These are phyloP conservation scores for Nicotiana attenuata DNA, from an alignment of 257 asterid genomes.

Conservation along the genomic window DNA sequence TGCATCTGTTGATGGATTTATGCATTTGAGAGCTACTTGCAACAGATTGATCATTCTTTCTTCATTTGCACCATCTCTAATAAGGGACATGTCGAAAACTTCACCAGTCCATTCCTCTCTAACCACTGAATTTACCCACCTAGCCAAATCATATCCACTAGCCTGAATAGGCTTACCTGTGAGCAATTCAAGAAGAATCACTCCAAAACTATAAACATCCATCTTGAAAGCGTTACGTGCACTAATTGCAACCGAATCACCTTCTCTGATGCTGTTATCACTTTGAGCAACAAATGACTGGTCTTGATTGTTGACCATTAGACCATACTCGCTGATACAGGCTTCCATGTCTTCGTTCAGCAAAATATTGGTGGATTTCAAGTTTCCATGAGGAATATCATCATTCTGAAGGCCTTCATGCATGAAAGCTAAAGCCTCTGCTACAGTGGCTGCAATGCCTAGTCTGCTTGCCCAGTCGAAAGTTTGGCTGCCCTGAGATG, in stretches of 20 bases:
- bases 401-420: slow-evolving; percentile 46
- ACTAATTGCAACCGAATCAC: not conserved
- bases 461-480: slow-evolving; percentile 60
- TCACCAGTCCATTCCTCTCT: slow-evolving; percentile 79
- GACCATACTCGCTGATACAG: slow-evolving; percentile 63
- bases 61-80: slow-evolving; percentile 52
- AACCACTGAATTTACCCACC: slow-evolving; percentile 64
- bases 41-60: slow-evolving; percentile 58
- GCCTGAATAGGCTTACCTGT: slow-evolving; percentile 60
- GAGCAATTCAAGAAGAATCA: slow-evolving; percentile 61
- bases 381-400: slow-evolving; percentile 59
- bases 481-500: slow-evolving; percentile 26
- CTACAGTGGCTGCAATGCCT: slow-evolving; percentile 36
- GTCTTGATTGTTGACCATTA: slow-evolving; percentile 29
- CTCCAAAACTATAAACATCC: slow-evolving; percentile 50
- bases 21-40: slow-evolving; percentile 64
- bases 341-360: slow-evolving; percentile 49
- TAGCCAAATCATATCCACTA: slow-evolving; percentile 46
- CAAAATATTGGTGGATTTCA: slow-evolving; percentile 66
- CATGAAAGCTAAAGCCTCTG: slow-evolving; percentile 58
- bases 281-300: slow-evolving; percentile 14
- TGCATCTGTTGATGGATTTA: slow-evolving; percentile 29
- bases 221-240: slow-evolving; percentile 20
- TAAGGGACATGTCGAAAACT: slow-evolving; percentile 52
- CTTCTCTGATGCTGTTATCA: slow-evolving; percentile 21